These are phyloP conservation scores for Trifolium repens DNA, from an alignment of 306 rosid genomes.

Conservation along the genomic window DNA sequence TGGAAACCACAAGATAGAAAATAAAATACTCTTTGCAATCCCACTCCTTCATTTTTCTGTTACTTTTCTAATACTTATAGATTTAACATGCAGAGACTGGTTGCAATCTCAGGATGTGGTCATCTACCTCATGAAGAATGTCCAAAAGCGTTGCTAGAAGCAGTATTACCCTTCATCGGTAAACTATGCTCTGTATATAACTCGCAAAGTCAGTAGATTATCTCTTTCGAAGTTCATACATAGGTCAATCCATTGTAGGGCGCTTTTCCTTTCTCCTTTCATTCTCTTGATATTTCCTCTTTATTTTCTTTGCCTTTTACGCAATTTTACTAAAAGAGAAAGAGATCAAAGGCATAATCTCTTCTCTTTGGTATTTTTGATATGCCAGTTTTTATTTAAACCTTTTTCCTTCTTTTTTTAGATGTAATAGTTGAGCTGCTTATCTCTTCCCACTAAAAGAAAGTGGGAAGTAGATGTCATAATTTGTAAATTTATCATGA, in stretches of 20 bases:
- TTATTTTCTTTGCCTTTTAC: constrained; percentile 29
- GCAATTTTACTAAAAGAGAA: constrained; percentile 46
- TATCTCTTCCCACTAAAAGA: constrained; percentile 53
- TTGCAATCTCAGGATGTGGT: constrained; percentile 96
- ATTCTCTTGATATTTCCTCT: constrained; percentile 26
- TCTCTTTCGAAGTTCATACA: constrained; percentile 40
- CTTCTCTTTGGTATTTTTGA: constrained; percentile 59
- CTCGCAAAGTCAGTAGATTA: constrained; percentile 57
- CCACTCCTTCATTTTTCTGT: not conserved
- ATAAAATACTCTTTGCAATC: not conserved
- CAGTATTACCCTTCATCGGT: constrained; percentile 77
- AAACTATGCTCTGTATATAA: constrained; percentile 57
- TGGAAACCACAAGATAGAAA: constrained; percentile 3
- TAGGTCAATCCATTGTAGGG: constrained; percentile 49
- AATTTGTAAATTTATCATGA: constrained; percentile 54
- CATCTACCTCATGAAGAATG: constrained; percentile 99
- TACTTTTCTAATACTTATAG: constrained; percentile 17
- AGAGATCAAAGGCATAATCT: constrained; percentile 51
- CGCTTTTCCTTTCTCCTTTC: not conserved
- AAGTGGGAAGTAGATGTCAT: constrained; percentile 50
- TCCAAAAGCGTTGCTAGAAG: constrained; percentile 91
- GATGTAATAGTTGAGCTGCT: constrained; percentile 36
- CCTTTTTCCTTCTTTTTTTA: not conserved
- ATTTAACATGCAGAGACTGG: constrained; percentile 72
- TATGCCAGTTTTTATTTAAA: constrained; percentile 54